Evolutionary conservation across 2,329 filamentous ascomycete genomes (phyloP).

Genomic region (Sarocladium oryzae): DNA sequence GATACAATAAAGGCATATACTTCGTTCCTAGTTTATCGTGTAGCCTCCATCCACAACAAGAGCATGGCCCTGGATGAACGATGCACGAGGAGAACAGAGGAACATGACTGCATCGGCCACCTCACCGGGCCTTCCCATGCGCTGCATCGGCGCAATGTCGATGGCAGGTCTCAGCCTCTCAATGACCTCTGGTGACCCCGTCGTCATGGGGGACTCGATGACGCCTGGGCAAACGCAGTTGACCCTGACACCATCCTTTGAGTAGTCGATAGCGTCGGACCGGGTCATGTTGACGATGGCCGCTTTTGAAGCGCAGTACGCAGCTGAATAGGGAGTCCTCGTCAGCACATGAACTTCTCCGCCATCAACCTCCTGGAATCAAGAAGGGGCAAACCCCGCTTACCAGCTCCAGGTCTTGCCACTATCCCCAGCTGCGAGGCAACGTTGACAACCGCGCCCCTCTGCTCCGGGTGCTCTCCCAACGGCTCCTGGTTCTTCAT

Average conservation of each 20-base stretch:
- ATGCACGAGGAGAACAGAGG: slow-evolving; percentile 39
- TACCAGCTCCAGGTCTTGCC: slow-evolving; percentile 32
- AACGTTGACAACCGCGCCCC: slow-evolving; percentile 45
- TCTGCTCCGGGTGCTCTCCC: slow-evolving; percentile 31
- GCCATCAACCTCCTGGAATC: slow-evolving; percentile 23
- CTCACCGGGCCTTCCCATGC: slow-evolving; percentile 44
- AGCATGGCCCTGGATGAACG: slow-evolving; percentile 45
- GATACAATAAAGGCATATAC: background rate
- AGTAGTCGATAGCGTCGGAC: slow-evolving; percentile 51
- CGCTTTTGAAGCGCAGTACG: slow-evolving; percentile 52
- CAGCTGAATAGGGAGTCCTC: slow-evolving; percentile 26
- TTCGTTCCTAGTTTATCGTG: slow-evolving; percentile 31
- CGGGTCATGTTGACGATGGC: slow-evolving; percentile 52
- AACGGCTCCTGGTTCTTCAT: slow-evolving; percentile 41
- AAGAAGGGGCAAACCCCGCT: slow-evolving; percentile 2
- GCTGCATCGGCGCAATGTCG: slow-evolving; percentile 41
- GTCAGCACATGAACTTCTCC: background rate
- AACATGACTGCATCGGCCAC: slow-evolving; percentile 44
- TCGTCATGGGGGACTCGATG: slow-evolving; percentile 41
- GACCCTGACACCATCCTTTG: slow-evolving; percentile 30
- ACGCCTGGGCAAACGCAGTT: slow-evolving; percentile 35
- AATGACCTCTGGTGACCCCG: slow-evolving; percentile 29
- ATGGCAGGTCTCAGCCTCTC: slow-evolving; percentile 33
- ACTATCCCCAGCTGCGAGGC: slow-evolving; percentile 47
- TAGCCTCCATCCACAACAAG: slow-evolving; percentile 49